A percentile compares a stretch with the other conserved stretches of the same genome.
phyloP scores from a whole-genome alignment of 176 grass and related monocot genomes.

The Typha latifolia region DNA sequence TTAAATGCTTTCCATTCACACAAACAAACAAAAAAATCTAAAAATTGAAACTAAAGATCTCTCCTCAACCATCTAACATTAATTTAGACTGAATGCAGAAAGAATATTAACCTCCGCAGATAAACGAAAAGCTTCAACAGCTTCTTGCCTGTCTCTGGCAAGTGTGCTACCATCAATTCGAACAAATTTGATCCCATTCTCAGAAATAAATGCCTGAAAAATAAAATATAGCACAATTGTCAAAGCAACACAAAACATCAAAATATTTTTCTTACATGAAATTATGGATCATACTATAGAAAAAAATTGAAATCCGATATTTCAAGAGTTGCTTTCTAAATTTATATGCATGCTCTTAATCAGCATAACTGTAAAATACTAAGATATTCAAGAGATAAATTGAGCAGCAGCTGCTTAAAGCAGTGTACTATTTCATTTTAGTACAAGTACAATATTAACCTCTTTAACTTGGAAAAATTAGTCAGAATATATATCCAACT shows the following conservation, averaged over 20 bases:
- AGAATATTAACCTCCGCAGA: constrained; percentile 43
- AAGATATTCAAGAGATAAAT: too few relatives aligned
- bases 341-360: neutral
- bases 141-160: constrained; percentile 81
- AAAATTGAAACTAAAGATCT: neutral
- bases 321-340: neutral
- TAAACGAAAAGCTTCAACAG: constrained; percentile 69
- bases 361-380: too few relatives aligned
- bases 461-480: too few relatives aligned
- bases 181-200: constrained; percentile 74
- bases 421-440: too few relatives aligned
- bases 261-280: neutral
- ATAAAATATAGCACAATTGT: constrained; percentile 5
- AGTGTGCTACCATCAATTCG: constrained; percentile 76
- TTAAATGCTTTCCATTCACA: too few relatives aligned
- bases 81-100: constrained; percentile 1
- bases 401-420: too few relatives aligned
- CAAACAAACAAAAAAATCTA: too few relatives aligned
- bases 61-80: neutral
- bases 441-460: too few relatives aligned
- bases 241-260: neutral
- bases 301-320: neutral
- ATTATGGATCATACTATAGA: neutral
- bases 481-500: too few relatives aligned
- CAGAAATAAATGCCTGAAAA: constrained; percentile 56